Conservation (phyloP, 495 filamentous ascomycete genomes). For the Daldinia grandis region DNA sequence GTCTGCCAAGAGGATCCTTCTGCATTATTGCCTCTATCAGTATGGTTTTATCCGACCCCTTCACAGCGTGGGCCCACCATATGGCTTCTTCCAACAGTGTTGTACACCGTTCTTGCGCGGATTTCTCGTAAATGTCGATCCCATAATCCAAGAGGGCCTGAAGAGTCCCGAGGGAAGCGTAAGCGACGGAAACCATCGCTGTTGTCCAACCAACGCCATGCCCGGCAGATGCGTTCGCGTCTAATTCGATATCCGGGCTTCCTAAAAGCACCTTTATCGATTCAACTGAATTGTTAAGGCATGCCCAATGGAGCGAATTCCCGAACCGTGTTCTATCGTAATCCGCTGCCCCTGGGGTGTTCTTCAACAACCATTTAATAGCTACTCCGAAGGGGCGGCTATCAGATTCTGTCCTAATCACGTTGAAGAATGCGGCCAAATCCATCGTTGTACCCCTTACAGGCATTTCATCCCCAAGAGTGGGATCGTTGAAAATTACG, state of each 20-base stretch:
- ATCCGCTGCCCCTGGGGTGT: not conserved
- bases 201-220: slow-evolving; percentile 15
- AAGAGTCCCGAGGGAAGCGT: slow-evolving; percentile 24
- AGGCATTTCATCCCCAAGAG: not conserved
- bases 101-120: slow-evolving; percentile 12
- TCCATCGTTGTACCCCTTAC: slow-evolving; percentile 12
- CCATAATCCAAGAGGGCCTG: slow-evolving; percentile 26
- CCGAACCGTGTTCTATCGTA: slow-evolving; percentile 7
- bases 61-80: slow-evolving; percentile 14
- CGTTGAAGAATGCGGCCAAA: slow-evolving; percentile 29
- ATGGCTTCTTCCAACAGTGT: slow-evolving; percentile 21
- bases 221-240: not conserved
- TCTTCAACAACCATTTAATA: slow-evolving; percentile 23
- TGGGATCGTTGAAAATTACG: not conserved
- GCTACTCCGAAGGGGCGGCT: slow-evolving; percentile 3
- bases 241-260: slow-evolving; percentile 15
- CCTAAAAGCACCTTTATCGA: slow-evolving; percentile 26
- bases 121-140: slow-evolving; percentile 16
- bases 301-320: slow-evolving; percentile 33
- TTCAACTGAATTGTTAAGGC: slow-evolving; percentile 19
- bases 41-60: slow-evolving; percentile 28
- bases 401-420: slow-evolving; percentile 9
- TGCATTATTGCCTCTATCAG: slow-evolving; percentile 36
- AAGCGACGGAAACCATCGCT: slow-evolving; percentile 13
- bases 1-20: slow-evolving; percentile 10